A percentile compares a stretch with the other conserved stretches of the same genome.
Conservation (phyloP, 2,329 filamentous ascomycete species). For the Colletotrichum theobromicola region DNA sequence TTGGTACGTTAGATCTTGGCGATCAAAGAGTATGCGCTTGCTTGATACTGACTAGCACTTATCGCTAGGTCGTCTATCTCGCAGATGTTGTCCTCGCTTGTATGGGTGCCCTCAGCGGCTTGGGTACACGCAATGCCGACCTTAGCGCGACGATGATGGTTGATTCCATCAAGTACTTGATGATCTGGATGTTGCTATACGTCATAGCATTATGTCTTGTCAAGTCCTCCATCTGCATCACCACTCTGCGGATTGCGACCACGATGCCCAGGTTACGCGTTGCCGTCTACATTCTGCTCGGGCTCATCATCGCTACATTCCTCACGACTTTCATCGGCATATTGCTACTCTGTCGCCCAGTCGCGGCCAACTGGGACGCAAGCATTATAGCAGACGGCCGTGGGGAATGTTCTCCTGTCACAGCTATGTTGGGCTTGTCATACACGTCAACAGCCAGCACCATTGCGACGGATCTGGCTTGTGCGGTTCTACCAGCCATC, state of each 20-base stretch:
- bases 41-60: not conserved
- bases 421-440: constrained; percentile 25
- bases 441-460: constrained; percentile 35
- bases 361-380: constrained; percentile 26
- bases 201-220: constrained; percentile 25
- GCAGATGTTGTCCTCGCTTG: constrained; percentile 26
- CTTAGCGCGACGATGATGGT: constrained; percentile 21
- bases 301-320: constrained; percentile 28
- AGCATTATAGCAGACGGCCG: constrained; percentile 30
- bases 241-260: constrained; percentile 36
- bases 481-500: constrained; percentile 32
- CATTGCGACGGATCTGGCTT: constrained; percentile 36
- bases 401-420: constrained; percentile 19
- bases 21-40: not conserved
- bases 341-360: constrained; percentile 26
- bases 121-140: constrained; percentile 24
- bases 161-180: constrained; percentile 26
- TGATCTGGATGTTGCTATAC: constrained; percentile 31
- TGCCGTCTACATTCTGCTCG: constrained; percentile 23
- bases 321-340: constrained; percentile 34
- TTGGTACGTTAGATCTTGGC: not conserved
- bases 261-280: constrained; percentile 24
- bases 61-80: constrained; percentile 8
- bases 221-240: constrained; percentile 39
- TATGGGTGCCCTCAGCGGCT: constrained; percentile 21